Evolutionary conservation across 2,329 filamentous ascomycete species (phyloP).

Genomic region (Polychaeton citri): DNA sequence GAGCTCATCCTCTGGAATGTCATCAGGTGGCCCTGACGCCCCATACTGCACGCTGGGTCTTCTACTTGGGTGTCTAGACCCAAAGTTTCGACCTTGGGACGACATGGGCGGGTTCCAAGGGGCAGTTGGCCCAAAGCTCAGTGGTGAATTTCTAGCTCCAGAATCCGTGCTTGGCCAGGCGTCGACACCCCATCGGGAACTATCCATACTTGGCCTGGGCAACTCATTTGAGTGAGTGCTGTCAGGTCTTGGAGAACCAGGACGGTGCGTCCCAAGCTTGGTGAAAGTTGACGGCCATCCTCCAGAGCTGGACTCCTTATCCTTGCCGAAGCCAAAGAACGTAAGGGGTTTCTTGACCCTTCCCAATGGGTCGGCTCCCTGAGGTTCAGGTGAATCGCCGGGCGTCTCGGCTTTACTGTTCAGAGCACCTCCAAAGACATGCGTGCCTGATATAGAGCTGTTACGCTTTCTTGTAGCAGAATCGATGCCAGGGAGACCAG

Average conservation of each 20-base stretch:
- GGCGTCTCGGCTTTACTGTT: constrained; percentile 9
- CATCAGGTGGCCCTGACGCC: constrained; percentile 49
- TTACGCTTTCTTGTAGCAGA: constrained; percentile 29
- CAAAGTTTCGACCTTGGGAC: constrained; percentile 16
- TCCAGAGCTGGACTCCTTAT: constrained; percentile 31
- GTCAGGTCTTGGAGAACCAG: constrained; percentile 45
- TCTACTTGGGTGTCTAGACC: constrained; percentile 62
- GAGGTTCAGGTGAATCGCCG: background rate
- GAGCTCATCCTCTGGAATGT: constrained; percentile 39
- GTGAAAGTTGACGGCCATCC: constrained; percentile 26
- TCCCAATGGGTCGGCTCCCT: constrained; percentile 3
- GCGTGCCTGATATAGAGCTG: constrained; percentile 37
- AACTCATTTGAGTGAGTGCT: constrained; percentile 42
- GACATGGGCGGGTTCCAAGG: constrained; percentile 42
- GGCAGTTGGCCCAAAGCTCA: constrained; percentile 12
- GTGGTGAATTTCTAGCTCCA: constrained; percentile 26
- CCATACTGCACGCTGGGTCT: constrained; percentile 69
- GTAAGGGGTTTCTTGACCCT: constrained; percentile 33
- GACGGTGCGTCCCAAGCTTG: constrained; percentile 14
- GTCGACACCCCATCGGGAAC: constrained; percentile 35
- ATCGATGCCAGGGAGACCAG: constrained; percentile 19
- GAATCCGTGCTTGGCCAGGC: constrained; percentile 16
- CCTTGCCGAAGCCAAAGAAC: constrained; percentile 29
- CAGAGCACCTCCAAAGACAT: constrained; percentile 31
- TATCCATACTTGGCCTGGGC: constrained; percentile 67